Percentiles rank a stretch among this genome's conserved stretches.
phyloP scores from a whole-genome alignment of 345 rosid genomes.

The Stellera chamaejasme region DNA sequence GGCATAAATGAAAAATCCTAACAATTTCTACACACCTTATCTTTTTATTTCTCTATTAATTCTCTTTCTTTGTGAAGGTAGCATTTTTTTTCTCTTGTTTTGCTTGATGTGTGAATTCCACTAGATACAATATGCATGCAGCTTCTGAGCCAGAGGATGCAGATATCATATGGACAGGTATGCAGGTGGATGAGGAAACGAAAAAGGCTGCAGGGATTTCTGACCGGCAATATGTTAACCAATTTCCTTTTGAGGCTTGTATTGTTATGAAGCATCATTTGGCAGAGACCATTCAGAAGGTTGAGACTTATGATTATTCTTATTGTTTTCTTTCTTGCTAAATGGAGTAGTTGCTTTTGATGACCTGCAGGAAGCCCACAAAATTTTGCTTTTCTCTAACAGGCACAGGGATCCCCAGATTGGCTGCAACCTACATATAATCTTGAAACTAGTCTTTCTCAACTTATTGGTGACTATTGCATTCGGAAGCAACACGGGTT shows the following conservation, averaged over 20 bases:
- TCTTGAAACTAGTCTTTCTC: conserved; percentile 69
- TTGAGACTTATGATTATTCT: conserved; percentile 11
- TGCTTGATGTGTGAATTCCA: background rate
- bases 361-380: background rate
- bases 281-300: conserved; percentile 88
- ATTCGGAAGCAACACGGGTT: conserved; percentile 48
- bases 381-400: conserved; percentile 18
- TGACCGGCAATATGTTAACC: conserved; percentile 65
- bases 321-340: conserved; percentile 4
- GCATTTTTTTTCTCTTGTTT: background rate
- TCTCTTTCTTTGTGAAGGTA: background rate
- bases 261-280: conserved; percentile 98
- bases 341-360: background rate
- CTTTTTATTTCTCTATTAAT: background rate
- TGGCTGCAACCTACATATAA: conserved; percentile 94
- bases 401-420: conserved; percentile 79
- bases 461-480: conserved; percentile 74
- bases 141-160: conserved; percentile 77
- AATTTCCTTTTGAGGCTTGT: conserved; percentile 94
- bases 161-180: conserved; percentile 85
- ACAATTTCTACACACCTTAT: no score
- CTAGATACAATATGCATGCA: conserved; percentile 18
- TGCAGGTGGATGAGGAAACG: conserved; percentile 78
- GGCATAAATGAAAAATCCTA: no score
- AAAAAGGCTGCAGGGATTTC: conserved; percentile 70